phyloP scores from a whole-genome alignment of 2,329 filamentous ascomycete genomes.

The Venturia carpophila region DNA sequence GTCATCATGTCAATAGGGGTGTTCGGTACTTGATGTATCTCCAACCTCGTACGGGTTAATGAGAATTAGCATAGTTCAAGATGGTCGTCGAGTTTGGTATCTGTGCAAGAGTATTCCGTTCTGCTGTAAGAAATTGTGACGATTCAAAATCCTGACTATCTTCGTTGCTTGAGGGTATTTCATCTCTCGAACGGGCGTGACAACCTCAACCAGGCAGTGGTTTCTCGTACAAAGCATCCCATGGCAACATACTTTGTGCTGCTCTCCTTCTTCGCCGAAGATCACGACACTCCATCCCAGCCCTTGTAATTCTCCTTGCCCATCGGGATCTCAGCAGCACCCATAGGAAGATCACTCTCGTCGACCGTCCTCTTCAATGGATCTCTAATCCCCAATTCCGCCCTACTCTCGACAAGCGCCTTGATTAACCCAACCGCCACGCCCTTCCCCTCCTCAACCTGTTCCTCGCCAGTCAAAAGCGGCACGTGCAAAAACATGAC shows the following conservation, averaged over 20 bases:
- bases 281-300: constrained; percentile 6
- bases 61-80: too few species aligned
- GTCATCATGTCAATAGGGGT: too few species aligned
- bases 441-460: constrained; percentile 27
- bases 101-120: too few species aligned
- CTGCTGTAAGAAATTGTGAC: too few species aligned
- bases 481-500: constrained; percentile 39
- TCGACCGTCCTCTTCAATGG: constrained; percentile 1
- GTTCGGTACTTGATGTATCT: too few species aligned
- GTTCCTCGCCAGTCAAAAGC: constrained; percentile 28
- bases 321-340: not conserved
- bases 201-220: not conserved
- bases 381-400: constrained; percentile 15
- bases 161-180: not conserved
- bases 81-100: too few species aligned
- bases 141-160: not conserved
- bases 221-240: not conserved
- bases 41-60: too few species aligned
- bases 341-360: not conserved
- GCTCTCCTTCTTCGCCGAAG: not conserved
- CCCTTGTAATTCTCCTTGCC: not conserved
- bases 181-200: not conserved
- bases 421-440: constrained; percentile 29
- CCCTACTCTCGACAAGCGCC: constrained; percentile 30
- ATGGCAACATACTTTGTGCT: not conserved